Conservation (phyloP, 2,329 filamentous ascomycete species). For the Colletotrichum chlorophyti region DNA sequence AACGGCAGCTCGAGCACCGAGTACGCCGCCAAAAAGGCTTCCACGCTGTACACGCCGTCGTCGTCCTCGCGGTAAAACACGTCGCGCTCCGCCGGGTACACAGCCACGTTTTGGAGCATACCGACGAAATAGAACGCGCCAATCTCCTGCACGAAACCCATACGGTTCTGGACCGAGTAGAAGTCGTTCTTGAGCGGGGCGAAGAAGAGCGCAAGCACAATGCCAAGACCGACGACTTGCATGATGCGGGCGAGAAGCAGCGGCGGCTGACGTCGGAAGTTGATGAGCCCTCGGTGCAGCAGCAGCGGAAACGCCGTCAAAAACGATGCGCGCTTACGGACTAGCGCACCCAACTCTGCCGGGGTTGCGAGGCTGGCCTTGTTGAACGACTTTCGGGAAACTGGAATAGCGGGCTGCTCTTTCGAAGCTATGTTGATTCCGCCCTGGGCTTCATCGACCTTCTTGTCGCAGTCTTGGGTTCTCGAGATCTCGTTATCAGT, state of each 20-base stretch:
- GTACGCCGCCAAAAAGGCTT: slow-evolving; percentile 75
- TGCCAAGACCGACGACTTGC: slow-evolving; percentile 69
- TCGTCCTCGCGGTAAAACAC: slow-evolving; percentile 81
- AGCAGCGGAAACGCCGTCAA: slow-evolving; percentile 70
- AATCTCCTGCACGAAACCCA: slow-evolving; percentile 77
- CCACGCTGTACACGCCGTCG: slow-evolving; percentile 74
- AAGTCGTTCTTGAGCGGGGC: slow-evolving; percentile 74
- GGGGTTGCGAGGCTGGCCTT: slow-evolving; percentile 65
- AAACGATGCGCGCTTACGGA: slow-evolving; percentile 68
- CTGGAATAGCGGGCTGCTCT: slow-evolving; percentile 25
- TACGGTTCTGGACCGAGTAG: slow-evolving; percentile 72
- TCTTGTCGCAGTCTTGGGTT: neutral
- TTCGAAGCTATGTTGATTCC: neutral
- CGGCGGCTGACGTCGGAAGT: slow-evolving; percentile 70
- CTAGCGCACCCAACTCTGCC: slow-evolving; percentile 74
- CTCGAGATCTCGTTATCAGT: slow-evolving; percentile 36
- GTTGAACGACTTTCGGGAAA: slow-evolving; percentile 49
- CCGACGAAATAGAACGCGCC: slow-evolving; percentile 77
- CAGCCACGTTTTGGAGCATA: slow-evolving; percentile 80
- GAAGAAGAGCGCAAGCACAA: slow-evolving; percentile 73
- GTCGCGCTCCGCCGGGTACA: slow-evolving; percentile 75
- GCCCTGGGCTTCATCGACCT: neutral
- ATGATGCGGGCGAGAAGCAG: slow-evolving; percentile 70
- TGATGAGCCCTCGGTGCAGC: slow-evolving; percentile 71
- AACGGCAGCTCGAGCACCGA: slow-evolving; percentile 75